Percentiles rank a stretch among this genome's conserved stretches.
These are phyloP conservation scores for Echria macrotheca DNA, from an alignment of 495 filamentous ascomycete species.

Conservation along the genomic window DNA sequence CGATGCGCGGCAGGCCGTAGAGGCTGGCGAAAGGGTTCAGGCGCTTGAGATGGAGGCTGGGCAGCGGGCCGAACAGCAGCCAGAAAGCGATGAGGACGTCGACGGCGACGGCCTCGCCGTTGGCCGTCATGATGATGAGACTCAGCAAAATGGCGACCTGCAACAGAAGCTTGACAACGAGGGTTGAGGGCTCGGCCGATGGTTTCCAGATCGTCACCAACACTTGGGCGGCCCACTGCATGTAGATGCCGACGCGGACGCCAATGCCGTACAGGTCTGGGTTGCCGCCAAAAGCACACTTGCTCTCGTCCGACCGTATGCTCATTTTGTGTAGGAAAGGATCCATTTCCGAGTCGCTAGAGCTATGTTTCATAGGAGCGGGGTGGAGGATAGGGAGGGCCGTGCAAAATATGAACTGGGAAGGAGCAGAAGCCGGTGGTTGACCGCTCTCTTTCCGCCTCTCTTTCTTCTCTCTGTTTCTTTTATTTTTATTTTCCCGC, in stretches of 20 bases:
- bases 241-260: conserved; percentile 7
- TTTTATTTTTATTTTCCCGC: neutral
- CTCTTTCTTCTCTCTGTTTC: neutral
- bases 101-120: neutral
- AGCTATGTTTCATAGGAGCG: neutral
- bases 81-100: neutral
- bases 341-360: neutral
- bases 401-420: too few relatives aligned
- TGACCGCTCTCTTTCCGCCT: too few relatives aligned
- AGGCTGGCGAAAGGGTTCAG: neutral
- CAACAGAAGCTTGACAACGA: neutral
- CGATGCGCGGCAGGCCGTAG: neutral
- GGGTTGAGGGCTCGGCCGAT: neutral
- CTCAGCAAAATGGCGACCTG: neutral
- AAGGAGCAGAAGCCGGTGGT: too few relatives aligned
- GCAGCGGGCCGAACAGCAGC: neutral
- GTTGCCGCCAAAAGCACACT: conserved; percentile 11
- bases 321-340: neutral
- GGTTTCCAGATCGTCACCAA: neutral
- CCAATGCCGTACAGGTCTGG: conserved; percentile 12
- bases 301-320: neutral
- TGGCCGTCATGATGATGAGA: neutral
- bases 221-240: neutral
- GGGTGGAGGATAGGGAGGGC: too few relatives aligned
- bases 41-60: neutral